Evolutionary conservation across 2,329 filamentous ascomycete genomes (phyloP), one percentile per base, ranked within the genome.

Genomic region (Fusarium sp.): DNA sequence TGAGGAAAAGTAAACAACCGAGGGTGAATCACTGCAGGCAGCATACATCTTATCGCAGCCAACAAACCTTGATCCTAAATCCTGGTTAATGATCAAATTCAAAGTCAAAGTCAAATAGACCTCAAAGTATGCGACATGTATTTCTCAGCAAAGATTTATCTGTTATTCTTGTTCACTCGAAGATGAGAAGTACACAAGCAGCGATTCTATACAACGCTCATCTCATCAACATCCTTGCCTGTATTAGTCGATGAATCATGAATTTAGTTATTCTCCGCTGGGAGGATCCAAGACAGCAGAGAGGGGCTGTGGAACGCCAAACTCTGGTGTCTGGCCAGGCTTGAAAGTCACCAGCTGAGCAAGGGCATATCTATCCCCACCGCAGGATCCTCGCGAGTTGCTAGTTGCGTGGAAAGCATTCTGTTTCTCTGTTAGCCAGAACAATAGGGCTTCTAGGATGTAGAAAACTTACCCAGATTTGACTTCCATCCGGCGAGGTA

Each of bases 401-500:
- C 16, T 56, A 1, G 66, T 65, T 11, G 66, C 66, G 24, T 68
- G 66, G 20, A 65, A 68, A 4, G 62, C 62, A 12, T 68, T 67
- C 66, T 12, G 22, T 33, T 11, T 33, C 11, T 10, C 31, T 33
- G 31, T 33, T 33, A 33, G 31, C 11, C 12, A 11, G 31, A 14
- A 33, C 31, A 33, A 33, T 10, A 33, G 31, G 31, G 6, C 31
- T 14, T 33, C 11, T 33, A 11, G 1, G 31, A 12, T 11, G 1
- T 1, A 6, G 5, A 4, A 1, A 24, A 61, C 66, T 29, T 3
- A 68, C 67, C 87, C 87, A 90, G 16, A 83, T 85, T 79, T 89
- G 83, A 0, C 78, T 84, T 14, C 83, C 85, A 69, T 89, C 87
- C 0, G 87, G 87, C 67, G 86, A 88, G 16, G 79, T 81, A 79